Conservation (phyloP, 768 basidiomycete genomes). For the Paxillus ammoniavirescens region DNA sequence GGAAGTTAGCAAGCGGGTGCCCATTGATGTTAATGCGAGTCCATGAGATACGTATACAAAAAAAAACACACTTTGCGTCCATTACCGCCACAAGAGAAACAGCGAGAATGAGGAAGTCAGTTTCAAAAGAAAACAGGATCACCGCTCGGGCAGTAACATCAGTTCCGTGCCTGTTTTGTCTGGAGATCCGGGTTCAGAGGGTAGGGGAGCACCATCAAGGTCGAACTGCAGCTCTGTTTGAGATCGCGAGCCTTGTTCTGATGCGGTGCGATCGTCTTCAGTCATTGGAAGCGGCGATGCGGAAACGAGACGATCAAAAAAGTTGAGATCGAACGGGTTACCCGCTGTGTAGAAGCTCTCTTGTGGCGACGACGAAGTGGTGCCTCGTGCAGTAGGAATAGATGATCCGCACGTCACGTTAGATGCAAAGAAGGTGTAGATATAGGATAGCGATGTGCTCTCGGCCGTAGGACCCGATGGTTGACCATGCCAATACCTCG, state of each 20-base stretch:
- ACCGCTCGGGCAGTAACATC: slow-evolving; percentile 47
- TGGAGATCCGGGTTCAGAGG: slow-evolving; percentile 40
- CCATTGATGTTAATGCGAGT: slow-evolving; percentile 6
- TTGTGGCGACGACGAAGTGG: slow-evolving; percentile 3
- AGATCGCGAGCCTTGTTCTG: slow-evolving; percentile 13
- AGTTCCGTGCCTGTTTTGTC: slow-evolving; percentile 41
- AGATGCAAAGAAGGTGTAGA: slow-evolving; percentile 50
- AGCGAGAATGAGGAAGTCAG: slow-evolving; percentile 2
- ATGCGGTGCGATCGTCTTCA: slow-evolving; percentile 26
- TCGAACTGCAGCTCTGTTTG: slow-evolving; percentile 32
- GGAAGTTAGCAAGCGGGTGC: no score
- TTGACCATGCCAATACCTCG: slow-evolving; percentile 39
- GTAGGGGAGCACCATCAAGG: slow-evolving; percentile 41
- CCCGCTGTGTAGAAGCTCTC: slow-evolving; percentile 21
- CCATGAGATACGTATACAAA: slow-evolving; percentile 15
- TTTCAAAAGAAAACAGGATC: not conserved
- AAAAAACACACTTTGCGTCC: slow-evolving; percentile 15
- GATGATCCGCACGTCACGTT: slow-evolving; percentile 38
- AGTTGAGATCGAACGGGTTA: slow-evolving; percentile 33
- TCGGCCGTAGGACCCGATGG: slow-evolving; percentile 12
- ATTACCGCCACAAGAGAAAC: slow-evolving; percentile 14
- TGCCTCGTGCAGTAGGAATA: slow-evolving; percentile 4
- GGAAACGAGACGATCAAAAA: slow-evolving; percentile 40
- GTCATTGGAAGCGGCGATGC: slow-evolving; percentile 37
- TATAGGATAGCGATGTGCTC: slow-evolving; percentile 19